Conservation (phyloP, 2,329 filamentous ascomycete species). For the Aspergillus sojae region DNA sequence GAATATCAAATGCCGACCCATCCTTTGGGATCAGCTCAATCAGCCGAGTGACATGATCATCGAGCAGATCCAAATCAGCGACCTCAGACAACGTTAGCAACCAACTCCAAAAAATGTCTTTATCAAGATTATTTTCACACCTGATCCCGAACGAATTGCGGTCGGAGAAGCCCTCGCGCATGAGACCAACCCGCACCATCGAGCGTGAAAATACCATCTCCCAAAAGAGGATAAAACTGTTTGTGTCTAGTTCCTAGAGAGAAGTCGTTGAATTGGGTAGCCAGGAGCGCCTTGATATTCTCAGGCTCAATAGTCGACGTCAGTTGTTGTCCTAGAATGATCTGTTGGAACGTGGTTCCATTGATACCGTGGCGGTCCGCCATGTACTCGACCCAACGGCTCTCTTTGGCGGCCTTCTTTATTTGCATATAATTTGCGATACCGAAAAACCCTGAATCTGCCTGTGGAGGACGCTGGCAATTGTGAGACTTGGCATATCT, state of each 20-base stretch:
- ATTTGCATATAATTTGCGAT: too few relatives aligned
- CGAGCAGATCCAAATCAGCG: slow-evolving; percentile 74
- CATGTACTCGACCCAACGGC: too few relatives aligned
- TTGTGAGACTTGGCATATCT: too few relatives aligned
- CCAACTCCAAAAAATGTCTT: too few relatives aligned
- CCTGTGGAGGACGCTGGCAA: too few relatives aligned
- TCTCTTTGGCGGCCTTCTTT: too few relatives aligned
- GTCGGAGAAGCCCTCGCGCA: slow-evolving; percentile 76
- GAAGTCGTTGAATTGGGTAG: not conserved
- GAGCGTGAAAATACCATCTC: not conserved
- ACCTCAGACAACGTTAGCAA: slow-evolving; percentile 20
- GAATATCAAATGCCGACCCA: slow-evolving; percentile 63
- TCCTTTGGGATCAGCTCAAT: slow-evolving; percentile 61
- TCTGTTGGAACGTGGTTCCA: too few relatives aligned
- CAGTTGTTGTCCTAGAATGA: too few relatives aligned
- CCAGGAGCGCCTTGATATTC: not conserved
- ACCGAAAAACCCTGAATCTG: too few relatives aligned
- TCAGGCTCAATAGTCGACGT: not conserved
- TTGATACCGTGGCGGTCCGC: too few relatives aligned
- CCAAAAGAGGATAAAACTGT: not conserved
- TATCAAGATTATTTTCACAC: slow-evolving; percentile 44
- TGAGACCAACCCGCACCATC: slow-evolving; percentile 50
- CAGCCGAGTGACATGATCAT: slow-evolving; percentile 72
- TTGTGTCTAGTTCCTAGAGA: not conserved
- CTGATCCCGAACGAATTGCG: slow-evolving; percentile 83